Conservation (phyloP, 2,329 filamentous ascomycete species). For the Aspergillus fischeri region DNA sequence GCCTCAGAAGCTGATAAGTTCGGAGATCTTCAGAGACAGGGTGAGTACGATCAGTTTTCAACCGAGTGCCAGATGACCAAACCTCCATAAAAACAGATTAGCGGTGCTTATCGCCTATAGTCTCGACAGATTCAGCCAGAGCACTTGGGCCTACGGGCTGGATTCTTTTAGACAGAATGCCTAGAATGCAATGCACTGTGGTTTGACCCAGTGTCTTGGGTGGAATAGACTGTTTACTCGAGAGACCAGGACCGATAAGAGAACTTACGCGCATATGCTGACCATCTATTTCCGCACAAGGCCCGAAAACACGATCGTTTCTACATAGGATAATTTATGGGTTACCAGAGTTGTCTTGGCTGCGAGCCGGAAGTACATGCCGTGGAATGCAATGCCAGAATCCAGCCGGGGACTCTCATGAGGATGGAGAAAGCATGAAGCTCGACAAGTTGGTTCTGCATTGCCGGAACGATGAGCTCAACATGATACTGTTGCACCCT, state of each 20-base stretch:
- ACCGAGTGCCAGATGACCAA: neutral
- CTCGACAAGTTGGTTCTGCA: neutral
- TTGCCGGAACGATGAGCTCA: neutral
- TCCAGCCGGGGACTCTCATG: neutral
- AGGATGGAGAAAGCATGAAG: neutral
- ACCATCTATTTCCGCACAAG: too few relatives aligned
- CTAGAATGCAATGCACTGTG: neutral
- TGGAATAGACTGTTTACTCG: neutral
- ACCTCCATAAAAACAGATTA: neutral
- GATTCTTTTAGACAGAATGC: neutral
- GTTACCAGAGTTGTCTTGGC: neutral
- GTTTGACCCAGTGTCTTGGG: too few relatives aligned
- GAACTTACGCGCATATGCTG: neutral
- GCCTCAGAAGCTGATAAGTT: neutral
- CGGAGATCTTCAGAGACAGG: neutral
- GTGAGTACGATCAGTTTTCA: neutral
- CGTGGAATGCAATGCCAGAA: neutral
- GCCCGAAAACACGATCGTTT: neutral
- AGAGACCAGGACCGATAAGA: neutral
- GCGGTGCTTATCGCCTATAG: neutral
- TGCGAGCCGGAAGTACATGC: neutral
- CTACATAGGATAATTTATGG: neutral
- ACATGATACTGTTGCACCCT: neutral
- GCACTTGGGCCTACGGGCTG: neutral
- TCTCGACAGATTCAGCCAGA: neutral